Base-by-base conservation (phyloP, 306 rosid genomes). In the Malus sieversii region DNA sequence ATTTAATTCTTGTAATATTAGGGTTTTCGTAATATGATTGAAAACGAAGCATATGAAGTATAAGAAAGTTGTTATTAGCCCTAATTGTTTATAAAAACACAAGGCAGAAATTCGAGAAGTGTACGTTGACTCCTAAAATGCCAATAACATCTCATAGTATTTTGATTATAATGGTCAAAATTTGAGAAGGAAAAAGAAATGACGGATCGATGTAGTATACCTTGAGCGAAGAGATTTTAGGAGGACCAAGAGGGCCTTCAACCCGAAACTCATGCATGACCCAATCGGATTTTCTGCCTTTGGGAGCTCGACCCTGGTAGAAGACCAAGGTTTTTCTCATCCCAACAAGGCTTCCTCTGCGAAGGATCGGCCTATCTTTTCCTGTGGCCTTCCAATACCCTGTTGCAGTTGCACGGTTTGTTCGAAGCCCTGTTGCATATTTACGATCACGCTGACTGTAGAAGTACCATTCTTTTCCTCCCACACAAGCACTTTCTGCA, bases 361-460 rank as follows among this genome's bases (percentile, higher is more conserved):
- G 83, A 20, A 75, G 82, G 73, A 91, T 78, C 1, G 93, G 52
- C 53, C 93, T 85, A 69, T 93, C 98, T 80, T 91, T 93, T 73
- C 98, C 98, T 1, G 98, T 93, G 53, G 98, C 98, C 83, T 93
- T 93, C 98, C 98, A 93, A 62, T 93, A 93, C 19, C 98, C 98
- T 10, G 93, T 83, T 2, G 93, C 90, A 0, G 98, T 93, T 44
- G 98, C 98, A n/a, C 98, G 88, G 48, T 93, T 93, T 72, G 97
- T 93, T 38, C 98, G 78, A 1, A 89, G 77, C 6, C 98, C 98
- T 2, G 96, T 93, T 20, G 98, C 97, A 35, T 93, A 93, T 73
- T 93, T 93, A 0, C 97, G 78, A 58, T 93, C 98, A 72, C 98
- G 75, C 53, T 84, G 96, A 16, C 93, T 91, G 73, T 89, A 93